Conservation (phyloP, 2,329 filamentous ascomycete species). For the Sporothrix inflata region DNA sequence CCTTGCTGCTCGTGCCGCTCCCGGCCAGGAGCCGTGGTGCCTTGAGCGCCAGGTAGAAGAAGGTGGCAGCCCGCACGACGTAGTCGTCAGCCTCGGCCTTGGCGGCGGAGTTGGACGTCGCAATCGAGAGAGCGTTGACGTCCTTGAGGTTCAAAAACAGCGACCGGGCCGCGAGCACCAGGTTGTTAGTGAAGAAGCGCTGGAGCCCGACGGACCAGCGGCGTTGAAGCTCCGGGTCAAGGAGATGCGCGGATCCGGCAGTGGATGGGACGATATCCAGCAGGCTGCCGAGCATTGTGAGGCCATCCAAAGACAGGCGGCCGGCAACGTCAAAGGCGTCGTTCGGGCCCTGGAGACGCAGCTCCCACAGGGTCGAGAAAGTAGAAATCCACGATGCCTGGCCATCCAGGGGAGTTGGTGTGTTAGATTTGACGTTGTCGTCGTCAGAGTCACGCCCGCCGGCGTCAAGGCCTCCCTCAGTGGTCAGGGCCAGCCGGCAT, state of each 20-base stretch:
- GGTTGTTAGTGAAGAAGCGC: slow-evolving; percentile 53
- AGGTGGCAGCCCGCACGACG: slow-evolving; percentile 46
- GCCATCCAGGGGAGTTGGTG: slow-evolving; percentile 35
- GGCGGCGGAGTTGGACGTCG: neutral
- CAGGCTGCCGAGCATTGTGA: slow-evolving; percentile 48
- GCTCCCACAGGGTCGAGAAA: slow-evolving; percentile 54
- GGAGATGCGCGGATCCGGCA: neutral
- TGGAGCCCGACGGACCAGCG: slow-evolving; percentile 54
- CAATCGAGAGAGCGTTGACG: slow-evolving; percentile 23
- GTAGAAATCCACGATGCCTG: slow-evolving; percentile 54
- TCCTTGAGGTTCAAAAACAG: slow-evolving; percentile 50
- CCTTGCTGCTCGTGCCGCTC: slow-evolving; percentile 39
- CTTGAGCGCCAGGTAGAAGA: slow-evolving; percentile 50
- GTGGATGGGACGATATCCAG: slow-evolving; percentile 20
- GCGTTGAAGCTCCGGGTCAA: slow-evolving; percentile 38
- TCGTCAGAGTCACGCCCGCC: neutral
- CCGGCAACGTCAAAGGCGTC: slow-evolving; percentile 55
- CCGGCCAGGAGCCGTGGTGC: slow-evolving; percentile 41
- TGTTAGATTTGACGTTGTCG: slow-evolving; percentile 18
- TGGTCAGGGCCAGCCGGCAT: slow-evolving; percentile 48
- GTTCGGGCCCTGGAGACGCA: slow-evolving; percentile 54
- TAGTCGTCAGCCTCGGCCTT: neutral
- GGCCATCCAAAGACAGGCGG: slow-evolving; percentile 48
- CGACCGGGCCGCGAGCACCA: slow-evolving; percentile 56
- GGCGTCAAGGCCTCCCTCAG: slow-evolving; percentile 26